Base-by-base conservation (phyloP, 148 eudicot species). In the Vaccinium vitisidaea region DNA sequence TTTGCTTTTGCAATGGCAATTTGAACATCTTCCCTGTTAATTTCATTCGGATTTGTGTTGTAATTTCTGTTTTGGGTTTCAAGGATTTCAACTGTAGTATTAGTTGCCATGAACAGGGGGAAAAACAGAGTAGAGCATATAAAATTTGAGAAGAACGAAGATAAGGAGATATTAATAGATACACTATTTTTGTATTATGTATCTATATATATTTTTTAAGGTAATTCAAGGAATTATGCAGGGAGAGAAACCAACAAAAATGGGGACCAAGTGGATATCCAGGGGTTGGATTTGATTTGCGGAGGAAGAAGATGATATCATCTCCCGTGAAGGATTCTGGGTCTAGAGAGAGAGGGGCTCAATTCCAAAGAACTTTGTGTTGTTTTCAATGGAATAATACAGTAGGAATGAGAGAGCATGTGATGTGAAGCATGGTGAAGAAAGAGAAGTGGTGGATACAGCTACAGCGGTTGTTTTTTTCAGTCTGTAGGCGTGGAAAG, bases 1-100 rank as follows among this genome's bases (percentile, higher is more conserved):
- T 90, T 92, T 0, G 97, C 94, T 87, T 96, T 96, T n/a, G 93
- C 94, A 77, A 96, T 92, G 86, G 99, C 97, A 39, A 89, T 89
- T 86, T 93, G 82, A 87, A 96, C 86, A 18, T 92, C 92, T 86
- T 90, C 76, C 83, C 93, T 89, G 25, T 85, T 92, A 39, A 88
- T 84, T 76, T 90, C 92, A 67, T 14, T 23, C 23, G 63, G 52
- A 59, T 7, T 11, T 12, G 16, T 74, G 23, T 36, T 23, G 16
- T 49, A 1, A 23, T 58, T 79, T 16, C 32, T 54, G 71, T 82
- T 39, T 15, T 61, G 53, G 43, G 61, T 85, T 54, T 84, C 81
- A n/a, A 77, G 32, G 49, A 25, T 86, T 54, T 82, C 65, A 53
- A 83, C 70, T 39, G 78, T 75, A 77, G 86, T 25, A 21, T 0